Evolutionary conservation across 73 alveolate species (phyloP).

Genomic region (Loxodes magnus): DNA sequence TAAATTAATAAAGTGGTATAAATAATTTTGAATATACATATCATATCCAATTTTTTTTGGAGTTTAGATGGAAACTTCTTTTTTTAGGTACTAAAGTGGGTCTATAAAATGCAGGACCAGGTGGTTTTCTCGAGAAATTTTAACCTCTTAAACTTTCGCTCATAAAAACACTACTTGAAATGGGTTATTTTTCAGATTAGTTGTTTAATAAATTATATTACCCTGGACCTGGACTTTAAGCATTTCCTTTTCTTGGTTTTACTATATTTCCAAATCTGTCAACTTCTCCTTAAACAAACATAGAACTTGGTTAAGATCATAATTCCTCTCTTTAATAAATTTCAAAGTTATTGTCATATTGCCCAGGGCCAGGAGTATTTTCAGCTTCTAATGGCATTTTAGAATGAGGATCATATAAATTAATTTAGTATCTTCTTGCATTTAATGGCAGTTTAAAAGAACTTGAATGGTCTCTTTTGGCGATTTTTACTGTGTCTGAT

Average conservation of each 20-base stretch:
- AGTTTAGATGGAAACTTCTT: constrained; percentile 5
- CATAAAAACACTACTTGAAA: constrained; percentile 7
- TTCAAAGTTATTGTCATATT: neutral
- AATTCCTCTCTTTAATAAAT: neutral
- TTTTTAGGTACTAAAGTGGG: constrained; percentile 4
- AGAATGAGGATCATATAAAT: constrained; percentile 11
- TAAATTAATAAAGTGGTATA: too few species aligned
- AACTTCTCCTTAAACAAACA: constrained; percentile 2
- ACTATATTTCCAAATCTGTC: constrained; percentile 5
- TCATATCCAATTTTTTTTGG: constrained; percentile 6
- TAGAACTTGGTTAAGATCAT: too few species aligned
- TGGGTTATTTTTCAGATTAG: neutral
- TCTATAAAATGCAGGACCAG: constrained; percentile 15
- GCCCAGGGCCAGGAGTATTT: constrained; percentile 15
- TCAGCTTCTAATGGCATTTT: neutral
- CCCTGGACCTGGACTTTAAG: constrained; percentile 10
- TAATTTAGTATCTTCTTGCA: constrained; percentile 1
- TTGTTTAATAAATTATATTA: neutral
- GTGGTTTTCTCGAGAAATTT: neutral
- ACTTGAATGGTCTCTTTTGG: too few species aligned
- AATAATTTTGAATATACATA: too few species aligned
- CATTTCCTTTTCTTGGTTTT: neutral
- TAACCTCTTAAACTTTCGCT: constrained; percentile 7
- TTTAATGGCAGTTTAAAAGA: constrained; percentile 5
- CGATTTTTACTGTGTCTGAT: too few species aligned